Evolutionary conservation across 805 yeast genomes (phyloP), one percentile per base, ranked within the genome.

Genomic region (Metschnikowia cerradonensis): DNA sequence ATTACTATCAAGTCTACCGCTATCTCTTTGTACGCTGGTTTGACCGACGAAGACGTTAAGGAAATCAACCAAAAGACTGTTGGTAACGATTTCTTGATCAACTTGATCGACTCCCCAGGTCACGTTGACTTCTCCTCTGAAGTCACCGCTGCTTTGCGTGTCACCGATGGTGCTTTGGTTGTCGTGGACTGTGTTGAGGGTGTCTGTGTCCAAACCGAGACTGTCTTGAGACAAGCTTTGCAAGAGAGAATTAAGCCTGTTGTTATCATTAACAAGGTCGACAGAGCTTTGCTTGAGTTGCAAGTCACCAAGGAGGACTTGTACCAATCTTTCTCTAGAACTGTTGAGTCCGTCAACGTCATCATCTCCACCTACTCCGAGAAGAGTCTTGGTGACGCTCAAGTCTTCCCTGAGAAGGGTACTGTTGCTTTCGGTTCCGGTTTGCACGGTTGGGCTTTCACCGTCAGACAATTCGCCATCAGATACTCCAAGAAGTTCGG

Each of bases 81-180:
- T 19, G 98, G 98, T 78, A 88, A 81, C 86, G 84, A 86, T 75
- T 92, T 92, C 86, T 87, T 92, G 81, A 85, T 92, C 67, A 92
- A 92, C 90, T 84, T 92, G 85, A 92, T 92, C 69, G 99, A 92
- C 79, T 94, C 99, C 66, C 99, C 99, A 80, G 99, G 99, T 88
- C 99, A 92, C 97, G 98, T 92, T 84, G 99, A 92, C 82, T 92
- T 92, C 91, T 90, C 97, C 60, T 94, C 98, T 65, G 99, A 92
- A 81, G 99, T 92, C 71, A 94, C 98, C 72, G 98, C 98, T 68
- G 99, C 99, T 78, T 86, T 92, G 73, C 91, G 99, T 82, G 98
- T 92, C 70, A 94, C 98, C 66, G 99, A 92, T 75, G 99, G 99
- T 90, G 98, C 99, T 73, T 84, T 92, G 73, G 98, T 92, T 68